Percentiles rank a stretch among this genome's conserved stretches.
Conservation (phyloP, 2,329 filamentous ascomycete species). For the Pezicula neosporulosa region DNA sequence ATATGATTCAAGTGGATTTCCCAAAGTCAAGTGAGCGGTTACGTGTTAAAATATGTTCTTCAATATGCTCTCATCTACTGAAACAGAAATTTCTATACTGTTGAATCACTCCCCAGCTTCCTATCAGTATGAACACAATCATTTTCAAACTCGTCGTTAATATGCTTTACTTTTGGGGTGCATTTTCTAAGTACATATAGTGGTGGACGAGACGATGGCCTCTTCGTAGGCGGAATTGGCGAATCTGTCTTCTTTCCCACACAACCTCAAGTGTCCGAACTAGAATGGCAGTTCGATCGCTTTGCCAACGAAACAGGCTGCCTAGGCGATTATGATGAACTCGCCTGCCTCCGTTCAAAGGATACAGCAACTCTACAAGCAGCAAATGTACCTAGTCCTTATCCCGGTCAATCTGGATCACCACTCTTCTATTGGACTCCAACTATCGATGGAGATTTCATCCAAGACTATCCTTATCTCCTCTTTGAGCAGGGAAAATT, state of each 20-base stretch:
- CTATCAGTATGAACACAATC: no score
- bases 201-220: slow-evolving; percentile 20
- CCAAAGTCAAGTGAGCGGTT: no score
- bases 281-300: slow-evolving; percentile 38
- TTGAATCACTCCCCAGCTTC: no score
- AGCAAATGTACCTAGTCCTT: slow-evolving; percentile 32
- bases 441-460: slow-evolving; percentile 37
- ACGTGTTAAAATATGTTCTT: no score
- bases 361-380: slow-evolving; percentile 33
- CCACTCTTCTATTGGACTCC: slow-evolving; percentile 39
- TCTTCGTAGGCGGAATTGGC: slow-evolving; percentile 27
- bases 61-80: no score
- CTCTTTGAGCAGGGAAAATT: slow-evolving; percentile 33
- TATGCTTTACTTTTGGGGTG: neutral
- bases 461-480: slow-evolving; percentile 34
- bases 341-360: slow-evolving; percentile 34
- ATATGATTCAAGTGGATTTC: no score
- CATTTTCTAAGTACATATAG: slow-evolving; percentile 6
- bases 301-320: slow-evolving; percentile 32
- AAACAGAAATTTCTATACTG: no score
- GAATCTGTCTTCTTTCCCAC: slow-evolving; percentile 35
- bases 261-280: slow-evolving; percentile 31
- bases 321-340: slow-evolving; percentile 16
- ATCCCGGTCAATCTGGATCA: slow-evolving; percentile 29
- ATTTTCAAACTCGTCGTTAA: no score